phyloP scores from a whole-genome alignment of 2,329 filamentous ascomycete genomes.

The Fusarium udum region DNA sequence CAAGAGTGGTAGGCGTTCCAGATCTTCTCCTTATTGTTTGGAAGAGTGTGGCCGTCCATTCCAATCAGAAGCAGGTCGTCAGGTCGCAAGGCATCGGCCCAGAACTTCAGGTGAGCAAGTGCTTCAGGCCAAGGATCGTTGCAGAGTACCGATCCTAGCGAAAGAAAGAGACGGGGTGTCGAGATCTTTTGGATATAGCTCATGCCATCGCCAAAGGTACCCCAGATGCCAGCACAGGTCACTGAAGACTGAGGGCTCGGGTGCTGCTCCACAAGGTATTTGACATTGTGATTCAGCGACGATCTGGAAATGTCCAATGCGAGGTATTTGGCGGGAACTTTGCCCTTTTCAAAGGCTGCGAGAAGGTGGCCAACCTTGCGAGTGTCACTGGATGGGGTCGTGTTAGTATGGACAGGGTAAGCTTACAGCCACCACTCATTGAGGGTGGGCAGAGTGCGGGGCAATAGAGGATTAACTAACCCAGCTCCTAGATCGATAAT shows the following conservation, averaged over 20 bases:
- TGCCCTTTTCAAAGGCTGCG: slow-evolving; percentile 46
- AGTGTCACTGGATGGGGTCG: slow-evolving; percentile 48
- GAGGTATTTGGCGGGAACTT: slow-evolving; percentile 48
- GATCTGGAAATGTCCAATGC: slow-evolving; percentile 53
- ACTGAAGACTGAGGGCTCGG: slow-evolving; percentile 41
- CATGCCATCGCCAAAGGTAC: slow-evolving; percentile 51
- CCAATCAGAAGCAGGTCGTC: slow-evolving; percentile 52
- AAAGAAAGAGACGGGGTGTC: slow-evolving; percentile 51
- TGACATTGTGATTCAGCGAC: slow-evolving; percentile 49
- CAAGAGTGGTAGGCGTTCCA: slow-evolving; percentile 53
- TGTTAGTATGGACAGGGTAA: slow-evolving; percentile 31
- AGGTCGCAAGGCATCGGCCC: slow-evolving; percentile 49
- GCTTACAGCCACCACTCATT: slow-evolving; percentile 20
- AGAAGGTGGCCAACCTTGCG: slow-evolving; percentile 53
- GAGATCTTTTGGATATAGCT: slow-evolving; percentile 44
- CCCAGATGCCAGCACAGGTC: slow-evolving; percentile 52
- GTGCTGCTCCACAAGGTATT: slow-evolving; percentile 46
- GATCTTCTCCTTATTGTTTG: slow-evolving; percentile 48
- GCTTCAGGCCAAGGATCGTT: slow-evolving; percentile 53
- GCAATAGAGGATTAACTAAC: slow-evolving; percentile 45
- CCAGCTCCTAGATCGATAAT: slow-evolving; percentile 55
- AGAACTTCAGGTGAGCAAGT: slow-evolving; percentile 48
- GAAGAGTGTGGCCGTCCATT: slow-evolving; percentile 53
- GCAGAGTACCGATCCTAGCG: slow-evolving; percentile 54
- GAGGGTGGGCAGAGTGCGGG: slow-evolving; percentile 25